Base-by-base conservation (phyloP, 495 filamentous ascomycete genomes). In the Podospora pseudoanserina region DNA sequence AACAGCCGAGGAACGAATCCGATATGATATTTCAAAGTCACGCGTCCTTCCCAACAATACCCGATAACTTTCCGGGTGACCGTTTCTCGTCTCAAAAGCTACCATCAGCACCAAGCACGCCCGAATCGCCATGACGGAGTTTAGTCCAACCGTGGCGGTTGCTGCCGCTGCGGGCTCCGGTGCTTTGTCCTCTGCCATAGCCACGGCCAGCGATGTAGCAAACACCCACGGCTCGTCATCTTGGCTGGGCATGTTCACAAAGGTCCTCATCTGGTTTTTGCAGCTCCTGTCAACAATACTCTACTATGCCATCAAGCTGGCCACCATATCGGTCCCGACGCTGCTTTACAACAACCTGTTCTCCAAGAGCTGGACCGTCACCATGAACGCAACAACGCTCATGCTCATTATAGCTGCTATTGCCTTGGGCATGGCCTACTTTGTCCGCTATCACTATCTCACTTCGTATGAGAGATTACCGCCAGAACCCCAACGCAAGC, bases 381-480 rank as follows among this genome's bases (percentile, higher is more conserved):
- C 95, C 11, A 96, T 99, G 93, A 98, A 97, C 76, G 92, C 93
- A 70, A 99, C 95, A 7, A 98, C 95, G 13, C 18, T 60, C 93
- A 84, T 95, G 74, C 79, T 98, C 70, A 93, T 98, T 68, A 72
- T 92, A 23, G 78, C 91, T 30, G 88, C 85, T 55, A 83, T 95
- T 68, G 87, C 89, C 23, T 95, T 92, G 53, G 92, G 88, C 18
- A 83, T 94, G 65, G 94, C 88, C 75, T 98, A 94, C 93, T 88
- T 97, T 67, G 90, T 99, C 62, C 86, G 95, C 30, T 99, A 99
- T 81, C 89, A 95, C 64, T 92, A 91, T 74, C 82, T 98, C 72
- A 97, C 96, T 77, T 95, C 96, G 89, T 98, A 99, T 80, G 89
- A 92, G 49, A 89, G 92, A 53, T 84, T 99, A 19, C 94, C 96